Conservation (phyloP, 176 grass and related monocot genomes). For the Secale cereale region DNA sequence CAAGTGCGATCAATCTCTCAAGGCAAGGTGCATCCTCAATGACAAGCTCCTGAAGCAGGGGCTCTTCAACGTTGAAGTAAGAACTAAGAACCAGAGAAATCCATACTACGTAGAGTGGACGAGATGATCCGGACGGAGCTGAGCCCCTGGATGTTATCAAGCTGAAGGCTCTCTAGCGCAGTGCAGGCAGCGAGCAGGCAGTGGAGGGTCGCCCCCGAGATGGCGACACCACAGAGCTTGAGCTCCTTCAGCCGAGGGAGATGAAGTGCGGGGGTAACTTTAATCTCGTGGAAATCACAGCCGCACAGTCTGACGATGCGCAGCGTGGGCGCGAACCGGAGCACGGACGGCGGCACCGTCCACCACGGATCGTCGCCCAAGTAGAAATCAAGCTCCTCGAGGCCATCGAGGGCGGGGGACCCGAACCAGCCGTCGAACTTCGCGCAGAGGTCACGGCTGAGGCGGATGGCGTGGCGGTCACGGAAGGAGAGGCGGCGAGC, state of each 20-base stretch:
- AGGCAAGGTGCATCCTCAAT: neutral
- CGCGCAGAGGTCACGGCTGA: neutral
- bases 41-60: neutral
- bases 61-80: too few relatives aligned
- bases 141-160: neutral
- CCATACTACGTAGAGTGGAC: neutral
- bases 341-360: neutral
- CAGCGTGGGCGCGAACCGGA: neutral
- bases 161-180: neutral
- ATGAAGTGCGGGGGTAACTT: neutral
- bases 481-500: neutral
- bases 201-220: neutral
- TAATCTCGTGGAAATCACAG: neutral
- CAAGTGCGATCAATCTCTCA: neutral
- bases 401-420: neutral
- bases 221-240: neutral
- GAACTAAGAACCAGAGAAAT: too few relatives aligned
- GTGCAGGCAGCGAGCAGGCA: neutral
- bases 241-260: neutral
- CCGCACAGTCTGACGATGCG: neutral
- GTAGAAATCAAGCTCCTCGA: neutral
- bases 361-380: too few relatives aligned
- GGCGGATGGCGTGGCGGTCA: neutral
- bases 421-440: neutral
- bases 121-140: neutral